Conservation (phyloP, 345 rosid species). For the Arabidopsis arenosa region DNA sequence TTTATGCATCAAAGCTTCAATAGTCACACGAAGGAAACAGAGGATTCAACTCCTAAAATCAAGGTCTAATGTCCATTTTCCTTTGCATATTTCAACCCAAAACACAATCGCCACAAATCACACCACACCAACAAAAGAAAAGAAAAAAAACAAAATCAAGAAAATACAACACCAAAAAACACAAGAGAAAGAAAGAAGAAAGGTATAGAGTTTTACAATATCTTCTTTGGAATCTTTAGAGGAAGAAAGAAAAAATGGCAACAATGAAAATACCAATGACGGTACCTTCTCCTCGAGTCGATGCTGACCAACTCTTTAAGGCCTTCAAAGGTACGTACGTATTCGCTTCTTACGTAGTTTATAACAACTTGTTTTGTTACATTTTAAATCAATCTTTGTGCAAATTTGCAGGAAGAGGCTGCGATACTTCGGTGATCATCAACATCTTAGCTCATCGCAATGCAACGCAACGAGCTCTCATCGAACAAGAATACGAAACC, state of each 20-base stretch:
- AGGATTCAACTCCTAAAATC: slow-evolving; percentile 35
- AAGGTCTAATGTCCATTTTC: slow-evolving; percentile 44
- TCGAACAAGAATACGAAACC: slow-evolving; percentile 65
- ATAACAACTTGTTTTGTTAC: not conserved
- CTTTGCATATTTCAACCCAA: slow-evolving; percentile 29
- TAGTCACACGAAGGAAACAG: slow-evolving; percentile 16
- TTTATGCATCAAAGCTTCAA: not conserved
- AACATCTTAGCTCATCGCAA: slow-evolving; percentile 61
- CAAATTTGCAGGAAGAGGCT: slow-evolving; percentile 55
- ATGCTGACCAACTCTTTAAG: slow-evolving; percentile 56
- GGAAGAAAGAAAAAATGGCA: slow-evolving; percentile 45
- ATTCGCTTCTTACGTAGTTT: not conserved
- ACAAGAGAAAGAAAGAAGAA: slow-evolving; percentile 16
- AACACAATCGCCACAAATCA: slow-evolving; percentile 30
- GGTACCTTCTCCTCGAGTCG: slow-evolving; percentile 56
- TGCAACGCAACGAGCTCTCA: slow-evolving; percentile 57
- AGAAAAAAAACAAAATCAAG: slow-evolving; percentile 13
- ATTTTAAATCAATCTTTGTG: not conserved
- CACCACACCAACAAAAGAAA: slow-evolving; percentile 6
- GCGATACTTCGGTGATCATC: slow-evolving; percentile 56
- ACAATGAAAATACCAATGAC: slow-evolving; percentile 49
- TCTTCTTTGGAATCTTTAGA: not conserved
- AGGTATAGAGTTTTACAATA: not conserved
- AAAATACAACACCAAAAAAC: not conserved
- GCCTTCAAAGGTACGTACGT: slow-evolving; percentile 62